Evolutionary conservation across 345 rosid species (phyloP).

Genomic region (Aquilaria sinensis): DNA sequence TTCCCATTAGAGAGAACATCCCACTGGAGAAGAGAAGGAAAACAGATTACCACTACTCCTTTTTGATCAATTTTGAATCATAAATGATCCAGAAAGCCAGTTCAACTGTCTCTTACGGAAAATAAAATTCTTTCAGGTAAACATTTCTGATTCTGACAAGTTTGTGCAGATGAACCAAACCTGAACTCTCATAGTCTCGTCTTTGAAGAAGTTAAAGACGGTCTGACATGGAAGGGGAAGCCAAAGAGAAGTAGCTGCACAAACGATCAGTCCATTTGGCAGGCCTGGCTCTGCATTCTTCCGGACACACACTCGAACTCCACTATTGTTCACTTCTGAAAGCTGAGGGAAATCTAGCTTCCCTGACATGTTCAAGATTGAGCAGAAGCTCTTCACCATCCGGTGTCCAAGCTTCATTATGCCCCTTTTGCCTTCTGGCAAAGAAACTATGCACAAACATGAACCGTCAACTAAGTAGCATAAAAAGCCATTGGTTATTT

Average conservation of each 20-base stretch:
- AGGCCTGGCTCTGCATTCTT: constrained; percentile 34
- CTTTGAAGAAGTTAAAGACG: constrained; percentile 40
- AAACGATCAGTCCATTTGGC: constrained; percentile 40
- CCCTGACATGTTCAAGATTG: constrained; percentile 41
- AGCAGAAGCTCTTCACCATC: constrained; percentile 56
- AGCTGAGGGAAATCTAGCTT: constrained; percentile 40
- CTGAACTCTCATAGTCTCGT: constrained; percentile 33
- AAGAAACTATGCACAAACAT: background rate
- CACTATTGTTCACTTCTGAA: constrained; percentile 36
- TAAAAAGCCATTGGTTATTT: background rate
- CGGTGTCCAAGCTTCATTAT: constrained; percentile 55
- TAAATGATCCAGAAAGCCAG: background rate
- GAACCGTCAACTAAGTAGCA: too few relatives aligned
- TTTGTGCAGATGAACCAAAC: constrained; percentile 19
- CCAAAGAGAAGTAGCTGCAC: constrained; percentile 61
- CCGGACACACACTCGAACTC: constrained; percentile 49
- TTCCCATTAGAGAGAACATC: constrained; percentile 44
- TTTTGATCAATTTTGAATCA: too few relatives aligned
- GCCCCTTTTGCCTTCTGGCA: constrained; percentile 31
- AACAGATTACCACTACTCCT: background rate
- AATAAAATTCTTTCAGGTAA: background rate
- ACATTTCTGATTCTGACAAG: background rate
- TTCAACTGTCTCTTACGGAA: background rate
- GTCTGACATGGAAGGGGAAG: constrained; percentile 37
- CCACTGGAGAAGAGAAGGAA: constrained; percentile 43